A percentile compares a stretch with the other conserved stretches of the same genome.
These are phyloP conservation scores for Plasmodium vinckei DNA, from an alignment of 169 alveolate species.

Conservation along the genomic window DNA sequence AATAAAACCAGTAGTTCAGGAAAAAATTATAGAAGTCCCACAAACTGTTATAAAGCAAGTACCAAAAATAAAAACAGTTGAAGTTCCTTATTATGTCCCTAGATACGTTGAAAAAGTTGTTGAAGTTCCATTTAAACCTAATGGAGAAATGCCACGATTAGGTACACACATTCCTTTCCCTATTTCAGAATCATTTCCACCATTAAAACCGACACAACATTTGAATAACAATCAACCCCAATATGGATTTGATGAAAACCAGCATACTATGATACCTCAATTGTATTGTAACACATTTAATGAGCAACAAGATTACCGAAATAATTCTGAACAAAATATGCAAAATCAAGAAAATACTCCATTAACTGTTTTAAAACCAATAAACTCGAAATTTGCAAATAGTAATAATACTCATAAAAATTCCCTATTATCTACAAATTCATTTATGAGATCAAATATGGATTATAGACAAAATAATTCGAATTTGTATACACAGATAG, in stretches of 20 bases:
- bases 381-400: conserved; percentile 6
- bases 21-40: conserved; percentile 86
- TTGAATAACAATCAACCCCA: conserved; percentile 32
- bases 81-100: conserved; percentile 89
- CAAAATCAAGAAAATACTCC: conserved; percentile 17
- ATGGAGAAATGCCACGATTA: conserved; percentile 76
- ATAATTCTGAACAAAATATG: conserved; percentile 3
- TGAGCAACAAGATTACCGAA: conserved; percentile 62
- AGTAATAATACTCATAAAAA: conserved; percentile 8
- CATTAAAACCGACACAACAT: conserved; percentile 73
- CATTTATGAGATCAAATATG: conserved; percentile 21
- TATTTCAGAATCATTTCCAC: conserved; percentile 76
- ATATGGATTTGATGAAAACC: conserved; percentile 27
- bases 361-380: conserved; percentile 32
- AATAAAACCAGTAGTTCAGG: conserved; percentile 87
- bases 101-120: conserved; percentile 89
- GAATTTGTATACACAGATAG: conserved; percentile 50
- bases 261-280: conserved; percentile 5
- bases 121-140: conserved; percentile 88
- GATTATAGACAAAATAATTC: conserved; percentile 15
- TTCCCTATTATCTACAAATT: conserved; percentile 9
- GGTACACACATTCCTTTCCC: conserved; percentile 74
- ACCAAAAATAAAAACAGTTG: conserved; percentile 88
- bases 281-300: conserved; percentile 35
- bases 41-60: conserved; percentile 88